Base-by-base conservation (phyloP, 768 basidiomycete genomes). In the Russula foetens region DNA sequence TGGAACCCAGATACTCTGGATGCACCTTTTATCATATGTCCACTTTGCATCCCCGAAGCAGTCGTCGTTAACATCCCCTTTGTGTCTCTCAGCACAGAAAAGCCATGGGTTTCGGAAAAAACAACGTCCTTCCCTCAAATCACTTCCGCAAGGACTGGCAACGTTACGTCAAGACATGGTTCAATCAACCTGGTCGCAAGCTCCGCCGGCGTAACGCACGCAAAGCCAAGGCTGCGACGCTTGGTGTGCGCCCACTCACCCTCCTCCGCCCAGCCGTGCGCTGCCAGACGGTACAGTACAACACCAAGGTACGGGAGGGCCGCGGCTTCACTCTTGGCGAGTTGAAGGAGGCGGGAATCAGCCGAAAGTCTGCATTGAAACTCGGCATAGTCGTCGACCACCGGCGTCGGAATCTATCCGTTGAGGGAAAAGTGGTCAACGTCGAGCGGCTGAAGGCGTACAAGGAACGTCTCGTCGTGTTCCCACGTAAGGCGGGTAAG, bases 141-240 rank as follows among this genome's bases (percentile, higher is more conserved):
- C 93, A 97, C 75, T 94, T 94, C 84, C 91, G 85, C 81, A 98
- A 98, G 86, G 95, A 98, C 75, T 98, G 95, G 95, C 96, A 98
- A 76, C 83, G 86, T 71, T 89, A 88, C 67, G 93, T 96, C 69
- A 88, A 88, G 76, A 96, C 92, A 72, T 94, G 95, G 95, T 98
- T 98, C 75, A 90, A 98, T 81, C 97, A 99, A 78, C 93, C 97
- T 59, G 96, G 95, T 51, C 90, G 91, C 73, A 98, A 98, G 79
- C 89, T 94, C 75, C 90, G 92, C 74, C 84, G 97, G 73, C 90
- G 97, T 74, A 85, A 80, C 49, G 92, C 94, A 46, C 91, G 97
- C 77, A 88, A 92, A 76, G 78, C 79, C 68, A 98, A 97, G 80
- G 92, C 93, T 59, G 83, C 92, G 48, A 74, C 84, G 63, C 88